These are phyloP conservation scores for Komagataella pastoris DNA, from an alignment of 805 yeast genomes.

Conservation along the genomic window DNA sequence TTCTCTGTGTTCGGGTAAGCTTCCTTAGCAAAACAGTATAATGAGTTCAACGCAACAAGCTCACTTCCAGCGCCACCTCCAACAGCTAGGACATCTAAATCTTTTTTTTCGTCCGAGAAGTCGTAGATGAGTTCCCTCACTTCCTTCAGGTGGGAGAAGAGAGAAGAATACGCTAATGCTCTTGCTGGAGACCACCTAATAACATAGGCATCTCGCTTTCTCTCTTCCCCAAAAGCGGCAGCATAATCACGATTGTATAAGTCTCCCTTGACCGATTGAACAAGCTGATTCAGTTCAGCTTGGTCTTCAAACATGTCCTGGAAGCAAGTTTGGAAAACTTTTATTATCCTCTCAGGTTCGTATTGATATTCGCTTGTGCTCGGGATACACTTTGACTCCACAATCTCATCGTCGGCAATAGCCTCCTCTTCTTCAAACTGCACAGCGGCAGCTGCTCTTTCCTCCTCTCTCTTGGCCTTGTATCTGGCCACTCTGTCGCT, in stretches of 20 bases:
- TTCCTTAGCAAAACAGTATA: constrained; percentile 19
- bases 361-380: constrained; percentile 19
- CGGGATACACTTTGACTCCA: constrained; percentile 13
- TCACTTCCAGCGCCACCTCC: constrained; percentile 94
- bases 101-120: constrained; percentile 5
- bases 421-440: background rate
- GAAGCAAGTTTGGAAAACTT: constrained; percentile 21
- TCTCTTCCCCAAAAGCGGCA: constrained; percentile 51
- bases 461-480: constrained; percentile 10
- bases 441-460: constrained; percentile 2
- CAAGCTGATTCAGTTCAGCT: constrained; percentile 23
- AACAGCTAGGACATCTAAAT: constrained; percentile 37
- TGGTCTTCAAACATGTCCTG: constrained; percentile 18
- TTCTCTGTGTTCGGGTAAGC: background rate
- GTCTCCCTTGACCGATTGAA: constrained; percentile 61
- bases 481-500: constrained; percentile 20
- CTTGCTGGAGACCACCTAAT: constrained; percentile 82
- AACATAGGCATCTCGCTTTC: constrained; percentile 63
- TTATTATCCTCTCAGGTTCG: constrained; percentile 21
- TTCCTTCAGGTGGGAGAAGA: constrained; percentile 31
- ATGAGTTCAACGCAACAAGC: constrained; percentile 47
- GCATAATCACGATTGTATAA: constrained; percentile 59
- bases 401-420: constrained; percentile 1
- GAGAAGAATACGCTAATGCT: constrained; percentile 58
- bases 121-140: constrained; percentile 5